phyloP scores from a whole-genome alignment of 306 rosid genomes.

The Ziziphus jujuba region DNA sequence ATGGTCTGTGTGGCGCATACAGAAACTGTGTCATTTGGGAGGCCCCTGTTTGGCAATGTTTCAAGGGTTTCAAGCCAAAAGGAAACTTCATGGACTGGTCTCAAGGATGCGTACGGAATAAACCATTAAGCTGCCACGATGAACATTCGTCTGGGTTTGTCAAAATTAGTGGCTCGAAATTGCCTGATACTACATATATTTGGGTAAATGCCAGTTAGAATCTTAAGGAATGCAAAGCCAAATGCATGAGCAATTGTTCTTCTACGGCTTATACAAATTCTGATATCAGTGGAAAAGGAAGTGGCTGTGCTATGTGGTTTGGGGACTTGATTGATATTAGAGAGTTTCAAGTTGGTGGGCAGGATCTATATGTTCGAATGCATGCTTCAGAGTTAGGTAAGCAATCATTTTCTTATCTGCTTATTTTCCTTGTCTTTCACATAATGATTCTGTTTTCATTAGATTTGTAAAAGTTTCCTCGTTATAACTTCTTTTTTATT shows the following conservation, averaged over 20 bases:
- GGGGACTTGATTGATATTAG: constrained; percentile 24
- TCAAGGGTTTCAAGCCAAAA: constrained; percentile 39
- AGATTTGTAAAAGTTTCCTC: too few relatives aligned
- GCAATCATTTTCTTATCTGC: neutral
- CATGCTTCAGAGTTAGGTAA: constrained; percentile 22
- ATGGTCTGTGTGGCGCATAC: constrained; percentile 35
- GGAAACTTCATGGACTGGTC: constrained; percentile 20
- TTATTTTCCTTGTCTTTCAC: too few relatives aligned
- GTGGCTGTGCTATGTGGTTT: constrained; percentile 44
- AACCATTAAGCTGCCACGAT: constrained; percentile 31
- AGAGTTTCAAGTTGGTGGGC: constrained; percentile 16
- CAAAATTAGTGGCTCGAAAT: constrained; percentile 24
- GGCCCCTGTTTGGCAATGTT: constrained; percentile 28
- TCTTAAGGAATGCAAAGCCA: constrained; percentile 36
- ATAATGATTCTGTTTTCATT: too few relatives aligned
- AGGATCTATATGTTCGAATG: constrained; percentile 17
- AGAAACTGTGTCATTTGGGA: constrained; percentile 18
- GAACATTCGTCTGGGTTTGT: constrained; percentile 23
- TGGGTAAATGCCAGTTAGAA: constrained; percentile 36
- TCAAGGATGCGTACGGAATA: constrained; percentile 44
- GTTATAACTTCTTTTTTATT: too few relatives aligned
- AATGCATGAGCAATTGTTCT: constrained; percentile 54
- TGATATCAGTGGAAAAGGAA: constrained; percentile 32
- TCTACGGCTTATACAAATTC: constrained; percentile 52
- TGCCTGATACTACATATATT: constrained; percentile 39